Base-by-base conservation (phyloP, 2,329 filamentous ascomycete species). In the Diplocarpon rosae region DNA sequence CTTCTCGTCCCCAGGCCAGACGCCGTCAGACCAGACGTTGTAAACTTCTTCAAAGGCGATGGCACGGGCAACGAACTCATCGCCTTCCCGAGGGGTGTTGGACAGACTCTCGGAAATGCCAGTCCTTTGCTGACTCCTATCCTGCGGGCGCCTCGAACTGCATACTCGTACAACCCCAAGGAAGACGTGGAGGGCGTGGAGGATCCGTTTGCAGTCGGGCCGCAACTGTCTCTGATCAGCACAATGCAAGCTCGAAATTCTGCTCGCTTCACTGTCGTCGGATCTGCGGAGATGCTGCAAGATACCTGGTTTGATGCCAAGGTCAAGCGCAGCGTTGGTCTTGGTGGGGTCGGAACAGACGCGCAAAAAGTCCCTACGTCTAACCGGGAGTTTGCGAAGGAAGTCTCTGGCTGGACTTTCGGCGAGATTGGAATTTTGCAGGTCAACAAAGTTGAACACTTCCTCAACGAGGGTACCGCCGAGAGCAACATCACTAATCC, bases 151-250 rank as follows among this genome's bases (percentile, higher is more conserved):
- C 83, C 87, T 15, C 69, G 73, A 54, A 95, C 88, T 9, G 85
- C 89, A 50, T 98, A 98, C 71, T 85, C 79, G 65, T 95, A 95
- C 73, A 90, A 92, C 66, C 82, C 86, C 43, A 93, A 93, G 72
- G 88, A 95, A 52, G 85, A 94, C 59, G 64, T 69, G 33, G 77
- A 78, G 38, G 66, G 67, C 5, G 70, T 87, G 17, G 87, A 93
- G 54, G 89, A 95, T 50, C 74, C 87, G 37, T 94, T 93, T 61
- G 88, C 83, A 24, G 81, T 82, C 43, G 92, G 92, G 38, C 70
- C 73, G 57, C 92, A 98, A 70, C 71, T 98, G 52, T 77, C 79
- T 35, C 72, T 98, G 16, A 78, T 94, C n/a, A 87, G 88, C 12
- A 75, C 83, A 10, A 70, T 95, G 65, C 92, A 98, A 69, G 87